Percentiles rank a stretch among this genome's conserved stretches.
Evolutionary conservation across 1,284 basidiomycete species (phyloP).

Genomic region (Neonothopanus nambi): DNA sequence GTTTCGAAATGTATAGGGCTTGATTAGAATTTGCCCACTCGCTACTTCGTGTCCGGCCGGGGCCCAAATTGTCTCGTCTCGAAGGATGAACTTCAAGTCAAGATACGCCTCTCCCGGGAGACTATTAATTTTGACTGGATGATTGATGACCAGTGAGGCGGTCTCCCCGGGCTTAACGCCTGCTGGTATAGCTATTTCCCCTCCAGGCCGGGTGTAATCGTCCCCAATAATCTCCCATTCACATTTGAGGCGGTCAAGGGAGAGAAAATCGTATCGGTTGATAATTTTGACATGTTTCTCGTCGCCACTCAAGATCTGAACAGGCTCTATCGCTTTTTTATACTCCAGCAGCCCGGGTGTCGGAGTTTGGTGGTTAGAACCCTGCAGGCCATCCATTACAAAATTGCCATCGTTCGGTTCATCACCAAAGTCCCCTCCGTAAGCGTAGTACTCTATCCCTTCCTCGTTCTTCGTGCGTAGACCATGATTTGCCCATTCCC

Average conservation of each 20-base stretch:
- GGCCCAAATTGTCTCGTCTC: conserved; percentile 8
- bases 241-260: conserved; percentile 13
- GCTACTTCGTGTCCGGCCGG: conserved; percentile 14
- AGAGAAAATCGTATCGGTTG: conserved; percentile 17
- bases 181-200: conserved; percentile 5
- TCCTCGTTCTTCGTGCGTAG: conserved; percentile 10
- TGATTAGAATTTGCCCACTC: conserved; percentile 10
- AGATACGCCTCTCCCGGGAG: conserved; percentile 9
- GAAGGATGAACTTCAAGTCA: conserved; percentile 4
- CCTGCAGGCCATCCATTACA: conserved; percentile 16
- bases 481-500: conserved; percentile 17
- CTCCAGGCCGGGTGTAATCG: background rate
- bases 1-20: background rate
- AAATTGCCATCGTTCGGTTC: conserved; percentile 15
- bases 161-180: conserved; percentile 6
- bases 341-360: conserved; percentile 13
- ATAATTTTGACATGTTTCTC: conserved; percentile 11
- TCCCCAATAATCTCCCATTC: conserved; percentile 9
- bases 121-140: background rate
- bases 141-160: background rate
- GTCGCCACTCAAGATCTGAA: conserved; percentile 10
- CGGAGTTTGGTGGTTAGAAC: conserved; percentile 13
- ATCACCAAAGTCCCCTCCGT: conserved; percentile 16
- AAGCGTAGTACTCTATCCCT: conserved; percentile 12
- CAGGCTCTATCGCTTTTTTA: conserved; percentile 15